A percentile compares a stretch with the other conserved stretches of the same genome.
Conservation (phyloP, 257 asterid species). For the Salvia rosmarinus region DNA sequence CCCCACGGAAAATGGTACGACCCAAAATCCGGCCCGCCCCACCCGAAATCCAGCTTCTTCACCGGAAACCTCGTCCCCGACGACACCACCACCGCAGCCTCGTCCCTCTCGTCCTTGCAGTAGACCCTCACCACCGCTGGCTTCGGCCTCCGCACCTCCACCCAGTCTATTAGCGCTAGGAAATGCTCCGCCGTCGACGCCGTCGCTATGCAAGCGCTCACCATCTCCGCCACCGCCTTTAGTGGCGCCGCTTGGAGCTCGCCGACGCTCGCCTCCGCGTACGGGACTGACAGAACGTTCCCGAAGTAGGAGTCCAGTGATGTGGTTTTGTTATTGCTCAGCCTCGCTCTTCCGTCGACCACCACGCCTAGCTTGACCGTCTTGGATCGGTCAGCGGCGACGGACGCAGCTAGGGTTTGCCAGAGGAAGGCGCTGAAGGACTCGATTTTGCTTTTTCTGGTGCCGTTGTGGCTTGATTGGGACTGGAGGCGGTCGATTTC, state of each 20-base stretch:
- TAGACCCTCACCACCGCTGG: constrained; percentile 47
- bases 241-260: constrained; percentile 41
- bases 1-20: constrained; percentile 76
- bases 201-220: constrained; percentile 44
- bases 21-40: constrained; percentile 60
- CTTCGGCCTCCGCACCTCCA: constrained; percentile 53
- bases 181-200: constrained; percentile 53
- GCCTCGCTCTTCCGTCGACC: constrained; percentile 51
- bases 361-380: constrained; percentile 49
- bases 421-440: constrained; percentile 58
- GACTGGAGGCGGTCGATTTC: constrained; percentile 51
- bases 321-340: constrained; percentile 22
- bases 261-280: constrained; percentile 38
- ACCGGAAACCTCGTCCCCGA: constrained; percentile 62
- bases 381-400: constrained; percentile 20
- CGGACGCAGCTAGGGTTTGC: constrained; percentile 49
- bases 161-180: constrained; percentile 56
- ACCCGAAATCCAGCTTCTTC: constrained; percentile 52
- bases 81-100: constrained; percentile 57
- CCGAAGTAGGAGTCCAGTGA: constrained; percentile 55
- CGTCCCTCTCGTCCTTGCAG: constrained; percentile 44
- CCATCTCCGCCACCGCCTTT: constrained; percentile 33
- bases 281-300: constrained; percentile 59
- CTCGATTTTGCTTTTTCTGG: constrained; percentile 48
- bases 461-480: constrained; percentile 39